Conservation (phyloP, 169 alveolate species). For the Eimeria acervulina region DNA sequence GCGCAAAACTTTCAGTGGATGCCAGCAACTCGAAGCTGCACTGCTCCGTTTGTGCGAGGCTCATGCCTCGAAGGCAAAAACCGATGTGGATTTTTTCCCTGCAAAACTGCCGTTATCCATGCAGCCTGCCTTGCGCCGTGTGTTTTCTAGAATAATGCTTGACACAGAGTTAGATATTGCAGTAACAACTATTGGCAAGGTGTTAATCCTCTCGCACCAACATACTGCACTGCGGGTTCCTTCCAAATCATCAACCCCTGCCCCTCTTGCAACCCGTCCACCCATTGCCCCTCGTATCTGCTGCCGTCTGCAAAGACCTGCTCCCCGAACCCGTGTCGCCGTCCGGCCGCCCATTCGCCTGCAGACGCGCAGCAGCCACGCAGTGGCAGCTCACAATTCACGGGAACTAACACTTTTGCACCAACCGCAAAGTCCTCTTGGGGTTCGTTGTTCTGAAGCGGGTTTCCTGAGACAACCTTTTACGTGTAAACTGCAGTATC, state of each 20-base stretch:
- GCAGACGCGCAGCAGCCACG: background rate
- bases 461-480: too few relatives aligned
- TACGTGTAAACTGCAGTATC: too few relatives aligned
- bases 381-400: background rate
- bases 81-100: background rate
- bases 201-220: conserved; percentile 46
- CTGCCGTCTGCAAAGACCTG: conserved; percentile 70
- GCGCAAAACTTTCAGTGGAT: background rate
- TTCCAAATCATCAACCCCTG: conserved; percentile 74
- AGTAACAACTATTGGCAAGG: background rate
- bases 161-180: background rate
- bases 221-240: conserved; percentile 61
- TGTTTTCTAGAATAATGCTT: background rate
- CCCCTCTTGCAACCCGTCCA: conserved; percentile 64
- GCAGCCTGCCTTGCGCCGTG: background rate
- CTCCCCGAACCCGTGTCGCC: conserved; percentile 63
- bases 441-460: too few relatives aligned
- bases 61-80: background rate
- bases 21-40: background rate
- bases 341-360: conserved; percentile 53
- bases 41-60: background rate
- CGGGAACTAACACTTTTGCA: background rate
- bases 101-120: background rate
- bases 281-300: conserved; percentile 70
- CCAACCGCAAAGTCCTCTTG: background rate